Conservation (phyloP, 1,139 yeast species). For the Candida pseudoviswanathii region DNA sequence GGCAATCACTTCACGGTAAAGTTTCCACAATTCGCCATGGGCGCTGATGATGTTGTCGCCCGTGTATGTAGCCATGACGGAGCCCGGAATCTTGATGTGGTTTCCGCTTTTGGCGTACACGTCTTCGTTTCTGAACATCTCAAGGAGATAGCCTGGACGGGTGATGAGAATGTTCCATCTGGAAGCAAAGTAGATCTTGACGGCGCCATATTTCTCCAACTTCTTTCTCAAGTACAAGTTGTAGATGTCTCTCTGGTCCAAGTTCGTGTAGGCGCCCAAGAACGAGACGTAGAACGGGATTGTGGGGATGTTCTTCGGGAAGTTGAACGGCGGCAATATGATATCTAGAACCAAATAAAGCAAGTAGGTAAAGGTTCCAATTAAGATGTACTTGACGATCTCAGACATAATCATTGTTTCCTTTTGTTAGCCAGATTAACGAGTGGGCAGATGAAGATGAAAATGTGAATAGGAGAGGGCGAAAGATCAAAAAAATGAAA, state of each 20-base stretch:
- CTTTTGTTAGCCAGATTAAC: neutral
- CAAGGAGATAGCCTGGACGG: constrained; percentile 48
- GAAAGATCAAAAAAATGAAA: neutral
- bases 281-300: constrained; percentile 64
- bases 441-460: neutral
- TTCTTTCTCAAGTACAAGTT: constrained; percentile 40
- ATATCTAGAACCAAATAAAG: constrained; percentile 17
- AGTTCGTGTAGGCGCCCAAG: constrained; percentile 42
- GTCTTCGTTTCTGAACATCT: constrained; percentile 52
- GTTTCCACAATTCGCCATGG: constrained; percentile 56
- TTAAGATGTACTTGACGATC: constrained; percentile 8
- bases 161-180: constrained; percentile 63
- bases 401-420: neutral
- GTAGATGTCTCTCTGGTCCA: constrained; percentile 55
- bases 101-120: constrained; percentile 62
- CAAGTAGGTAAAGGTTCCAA: constrained; percentile 8
- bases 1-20: constrained; percentile 49
- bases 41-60: constrained; percentile 68
- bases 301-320: constrained; percentile 54
- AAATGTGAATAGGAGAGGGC: neutral
- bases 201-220: constrained; percentile 57
- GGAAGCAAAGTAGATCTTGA: constrained; percentile 61
- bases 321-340: constrained; percentile 32
- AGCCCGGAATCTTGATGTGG: constrained; percentile 58
- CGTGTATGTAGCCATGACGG: constrained; percentile 57